Base-by-base conservation (phyloP, 352 stramenopile species). In the Phytopythium ostracodes region DNA sequence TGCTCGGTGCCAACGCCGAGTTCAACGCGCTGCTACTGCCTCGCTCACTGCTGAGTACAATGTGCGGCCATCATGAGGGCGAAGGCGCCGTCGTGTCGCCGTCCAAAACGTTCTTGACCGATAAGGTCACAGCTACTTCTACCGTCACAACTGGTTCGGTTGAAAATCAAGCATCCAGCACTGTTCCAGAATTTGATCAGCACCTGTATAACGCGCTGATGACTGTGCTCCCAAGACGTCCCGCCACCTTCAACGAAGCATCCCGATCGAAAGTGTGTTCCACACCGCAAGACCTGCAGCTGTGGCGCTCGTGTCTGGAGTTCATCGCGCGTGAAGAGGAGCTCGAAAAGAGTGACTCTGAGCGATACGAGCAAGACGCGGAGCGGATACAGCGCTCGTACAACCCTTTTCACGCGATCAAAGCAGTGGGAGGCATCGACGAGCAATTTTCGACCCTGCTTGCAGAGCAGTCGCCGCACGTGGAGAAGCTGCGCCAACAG, bases 381-480 rank as follows among this genome's bases (percentile, higher is more conserved):
- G 52, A 53, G 25, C 62, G 62, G 38, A 40, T 59, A 50, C 55
- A 60, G 50, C 63, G 20, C 31, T 71, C 68, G 5, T 88, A 88
- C 56, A 78, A 88, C 36, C 80, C 80, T 9, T 90, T 89, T 24
- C 67, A 75, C 17, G 61, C 64, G 1, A 88, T 90, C 53, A 88
- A 87, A 64, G 53, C 61, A 29, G 62, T 60, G 5, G 80, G 80
- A 38, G 80, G 80, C 0, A 73, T 90, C 1, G 80, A 88, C 24
- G 69, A 85, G 35, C 75, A 70, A 1, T 31, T 90, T 4, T 68
- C 36, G 0, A 73, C 65, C 33, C 56, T 84, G 27, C 59, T 88
- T 17, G 29, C 12, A 4, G 36, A 64, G n/a, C 71, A 80, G 31
- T 63, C 70, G 0, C 68, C 68, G 11, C 70, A 67, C 12, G 56